These are phyloP conservation scores for Teunomyces gatunensis DNA, from an alignment of 805 yeast genomes.

Conservation along the genomic window DNA sequence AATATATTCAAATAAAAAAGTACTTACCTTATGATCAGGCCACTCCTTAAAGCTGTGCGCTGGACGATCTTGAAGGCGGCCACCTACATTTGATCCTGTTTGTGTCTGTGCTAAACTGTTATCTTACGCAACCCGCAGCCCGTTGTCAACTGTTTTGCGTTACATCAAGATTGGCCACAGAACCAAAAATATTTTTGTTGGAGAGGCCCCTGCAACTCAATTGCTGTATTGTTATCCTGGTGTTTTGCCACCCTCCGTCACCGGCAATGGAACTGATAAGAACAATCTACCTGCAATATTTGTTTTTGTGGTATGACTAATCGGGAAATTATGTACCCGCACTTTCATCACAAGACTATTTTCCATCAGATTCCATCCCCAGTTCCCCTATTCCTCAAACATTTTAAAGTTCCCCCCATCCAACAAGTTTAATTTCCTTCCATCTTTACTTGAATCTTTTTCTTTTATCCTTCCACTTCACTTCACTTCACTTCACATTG, in stretches of 20 bases:
- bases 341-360: neutral
- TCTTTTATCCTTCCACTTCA: neutral
- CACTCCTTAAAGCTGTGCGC: neutral
- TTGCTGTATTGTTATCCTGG: neutral
- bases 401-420: constrained; percentile 1
- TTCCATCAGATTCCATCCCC: neutral
- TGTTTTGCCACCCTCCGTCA: neutral
- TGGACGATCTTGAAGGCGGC: too few relatives aligned
- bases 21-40: neutral
- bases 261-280: constrained; percentile 1
- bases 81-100: too few relatives aligned
- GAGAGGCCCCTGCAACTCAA: neutral
- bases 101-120: neutral
- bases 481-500: neutral
- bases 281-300: neutral
- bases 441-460: neutral
- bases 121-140: neutral
- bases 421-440: neutral
- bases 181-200: neutral
- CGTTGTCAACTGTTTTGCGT: neutral
- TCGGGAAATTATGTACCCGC: neutral
- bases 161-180: neutral
- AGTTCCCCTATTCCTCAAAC: constrained; percentile 3
- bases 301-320: neutral
- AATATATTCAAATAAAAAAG: neutral